Evolutionary conservation across 345 rosid genomes (phyloP), one percentile per base, ranked within the genome.

Genomic region (Conringia planisiliqua): DNA sequence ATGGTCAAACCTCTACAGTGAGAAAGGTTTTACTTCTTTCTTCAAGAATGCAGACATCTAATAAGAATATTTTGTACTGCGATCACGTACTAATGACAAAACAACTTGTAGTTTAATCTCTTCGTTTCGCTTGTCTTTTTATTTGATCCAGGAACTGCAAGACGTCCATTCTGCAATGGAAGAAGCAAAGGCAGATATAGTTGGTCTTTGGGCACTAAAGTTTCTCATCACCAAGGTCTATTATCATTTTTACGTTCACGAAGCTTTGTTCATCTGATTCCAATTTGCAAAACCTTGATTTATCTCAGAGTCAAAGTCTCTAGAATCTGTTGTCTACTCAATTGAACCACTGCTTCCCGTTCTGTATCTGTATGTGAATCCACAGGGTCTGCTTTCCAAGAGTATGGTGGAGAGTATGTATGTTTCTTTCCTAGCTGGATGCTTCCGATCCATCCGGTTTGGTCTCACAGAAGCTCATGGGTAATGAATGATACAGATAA

Each of bases 161-260:
- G 96, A 94, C 70, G 86, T 94, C 54, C 86, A 91, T 83, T 94
- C 95, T 3, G 84, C 97, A 72, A 55, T 94, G 85, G 97, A 91
- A 83, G 97, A 94, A 85, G 97, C 93, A 71, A 91, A 94, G 83
- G 98, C 96, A 46, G 97, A 94, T 74, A 91, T 94, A 55, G 98
- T 89, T 81, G 98, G 98, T 43, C 90, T 94, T 66, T 94, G 98
- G 98, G 97, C 98, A 14, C 84, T 94, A 38, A 91, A 75, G 75
- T 89, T 91, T 79, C 79, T 94, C 63, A 90, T 94, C 62, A 26
- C 66, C 52, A 83, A 85, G 96, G 98, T 91, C 6, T 65, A 52
- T 81, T 4, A 55, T 46, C 64, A 70, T 40, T 27, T 58, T 7
- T 12, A 62, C 26, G 47, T 75, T 74, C 42, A 22, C 10, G 1